Conservation (phyloP, 257 asterid species). For the Salvia splendens region DNA sequence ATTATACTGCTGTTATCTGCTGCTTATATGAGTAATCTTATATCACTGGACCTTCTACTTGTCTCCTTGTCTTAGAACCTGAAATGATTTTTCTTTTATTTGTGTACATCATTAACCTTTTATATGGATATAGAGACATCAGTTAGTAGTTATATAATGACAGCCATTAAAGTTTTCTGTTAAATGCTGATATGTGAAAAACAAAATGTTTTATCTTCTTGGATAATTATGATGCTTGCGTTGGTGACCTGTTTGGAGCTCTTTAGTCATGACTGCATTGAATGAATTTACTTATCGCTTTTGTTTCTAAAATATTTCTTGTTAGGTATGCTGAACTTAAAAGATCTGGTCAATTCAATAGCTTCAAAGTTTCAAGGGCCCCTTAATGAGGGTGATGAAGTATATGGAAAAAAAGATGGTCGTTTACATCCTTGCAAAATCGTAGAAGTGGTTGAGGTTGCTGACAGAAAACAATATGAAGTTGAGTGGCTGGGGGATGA, state of each 20-base stretch:
- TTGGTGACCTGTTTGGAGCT: constrained; percentile 21
- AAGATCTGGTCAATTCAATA: constrained; percentile 71
- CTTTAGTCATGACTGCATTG: constrained; percentile 24
- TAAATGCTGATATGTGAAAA: constrained; percentile 22
- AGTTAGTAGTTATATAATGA: constrained; percentile 1
- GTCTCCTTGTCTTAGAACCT: not conserved
- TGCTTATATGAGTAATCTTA: not conserved
- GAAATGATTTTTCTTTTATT: constrained; percentile 9
- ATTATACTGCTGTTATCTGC: constrained; percentile 3
- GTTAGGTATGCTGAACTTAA: constrained; percentile 82
- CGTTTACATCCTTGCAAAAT: constrained; percentile 66
- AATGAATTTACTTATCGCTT: not conserved
- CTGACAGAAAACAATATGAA: constrained; percentile 56
- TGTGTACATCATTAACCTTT: not conserved
- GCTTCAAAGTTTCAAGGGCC: constrained; percentile 76
- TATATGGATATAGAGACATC: constrained; percentile 18
- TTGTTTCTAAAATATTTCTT: constrained; percentile 11
- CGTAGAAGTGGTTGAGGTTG: constrained; percentile 58
- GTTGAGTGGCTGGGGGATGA: constrained; percentile 77
- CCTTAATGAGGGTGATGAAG: constrained; percentile 63
- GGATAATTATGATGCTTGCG: constrained; percentile 21
- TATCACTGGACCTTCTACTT: not conserved
- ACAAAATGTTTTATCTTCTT: not conserved
- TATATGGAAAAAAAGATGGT: constrained; percentile 72
- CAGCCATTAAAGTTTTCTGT: constrained; percentile 1